phyloP scores from a whole-genome alignment of 2,329 filamentous ascomycete genomes.

The Penicillium sp. region DNA sequence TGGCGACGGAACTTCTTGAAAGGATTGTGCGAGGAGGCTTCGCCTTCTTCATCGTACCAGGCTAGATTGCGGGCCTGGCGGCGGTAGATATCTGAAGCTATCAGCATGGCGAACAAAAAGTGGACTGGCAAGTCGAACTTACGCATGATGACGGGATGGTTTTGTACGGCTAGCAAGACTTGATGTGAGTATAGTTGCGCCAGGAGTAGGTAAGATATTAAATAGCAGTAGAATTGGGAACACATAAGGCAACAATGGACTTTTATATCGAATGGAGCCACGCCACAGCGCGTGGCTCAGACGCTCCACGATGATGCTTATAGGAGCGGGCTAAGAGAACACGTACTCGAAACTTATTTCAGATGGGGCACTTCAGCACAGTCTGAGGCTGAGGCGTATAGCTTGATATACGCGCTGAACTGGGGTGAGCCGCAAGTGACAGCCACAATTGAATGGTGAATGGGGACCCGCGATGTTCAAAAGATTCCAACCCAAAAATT shows the following conservation, averaged over 20 bases:
- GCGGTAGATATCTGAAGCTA: conserved; percentile 40
- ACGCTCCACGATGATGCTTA: background rate
- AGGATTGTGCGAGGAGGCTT: conserved; percentile 40
- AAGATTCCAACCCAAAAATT: background rate
- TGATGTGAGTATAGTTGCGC: background rate
- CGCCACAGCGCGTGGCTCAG: conserved; percentile 5
- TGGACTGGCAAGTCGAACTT: background rate
- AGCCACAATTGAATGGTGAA: conserved; percentile 5
- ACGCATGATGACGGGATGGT: conserved; percentile 2
- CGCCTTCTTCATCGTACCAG: conserved; percentile 45
- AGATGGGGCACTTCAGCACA: background rate
- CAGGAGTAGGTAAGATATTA: background rate
- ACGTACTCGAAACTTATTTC: background rate
- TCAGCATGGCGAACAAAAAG: conserved; percentile 1
- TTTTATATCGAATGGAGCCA: background rate
- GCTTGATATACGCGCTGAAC: background rate
- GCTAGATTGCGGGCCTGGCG: conserved; percentile 40
- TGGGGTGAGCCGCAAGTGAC: background rate
- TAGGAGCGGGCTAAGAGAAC: background rate
- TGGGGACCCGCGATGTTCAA: conserved; percentile 2
- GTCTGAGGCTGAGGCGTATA: conserved; percentile 1
- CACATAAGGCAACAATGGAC: background rate
- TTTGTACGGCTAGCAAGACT: background rate
- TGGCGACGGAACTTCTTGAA: conserved; percentile 42
- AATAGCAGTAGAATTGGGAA: background rate